phyloP scores from a whole-genome alignment of 2,329 filamentous ascomycete genomes.

The Periconia digitata region DNA sequence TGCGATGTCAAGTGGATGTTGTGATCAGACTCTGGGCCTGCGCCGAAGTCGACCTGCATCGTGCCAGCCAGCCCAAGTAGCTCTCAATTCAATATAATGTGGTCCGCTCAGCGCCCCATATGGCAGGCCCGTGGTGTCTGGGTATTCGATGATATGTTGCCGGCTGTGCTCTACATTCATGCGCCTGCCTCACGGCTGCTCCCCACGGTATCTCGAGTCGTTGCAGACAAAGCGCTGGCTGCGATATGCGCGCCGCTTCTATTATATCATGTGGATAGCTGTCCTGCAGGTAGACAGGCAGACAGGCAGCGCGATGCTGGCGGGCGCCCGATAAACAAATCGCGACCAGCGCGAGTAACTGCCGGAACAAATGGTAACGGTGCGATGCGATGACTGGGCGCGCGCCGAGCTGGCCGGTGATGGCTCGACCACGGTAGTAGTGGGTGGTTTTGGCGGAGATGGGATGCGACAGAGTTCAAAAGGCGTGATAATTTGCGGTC shows the following conservation, averaged over 20 bases:
- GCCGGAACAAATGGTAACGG: conserved; percentile 1
- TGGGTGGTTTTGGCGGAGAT: not conserved
- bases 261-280: too few relatives aligned
- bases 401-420: conserved; percentile 13
- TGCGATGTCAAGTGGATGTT: conserved; percentile 30
- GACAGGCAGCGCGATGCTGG: too few relatives aligned
- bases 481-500: conserved; percentile 31
- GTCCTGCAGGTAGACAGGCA: too few relatives aligned
- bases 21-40: conserved; percentile 35
- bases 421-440: conserved; percentile 6
- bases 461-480: conserved; percentile 7
- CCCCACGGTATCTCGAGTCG: not conserved
- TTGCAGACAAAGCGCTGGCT: conserved; percentile 12
- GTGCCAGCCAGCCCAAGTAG: conserved; percentile 24
- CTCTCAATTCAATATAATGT: conserved; percentile 17
- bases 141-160: conserved; percentile 23
- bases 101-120: conserved; percentile 29
- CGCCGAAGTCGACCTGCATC: conserved; percentile 44
- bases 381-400: conserved; percentile 28
- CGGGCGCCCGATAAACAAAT: too few relatives aligned
- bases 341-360: conserved; percentile 10
- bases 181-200: conserved; percentile 3
- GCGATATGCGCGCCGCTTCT: conserved; percentile 9
- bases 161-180: too few relatives aligned
- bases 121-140: conserved; percentile 17